Evolutionary conservation across 2,329 filamentous ascomycete genomes (phyloP), one percentile per base, ranked within the genome.

Genomic region (Aureobasidium sp.): DNA sequence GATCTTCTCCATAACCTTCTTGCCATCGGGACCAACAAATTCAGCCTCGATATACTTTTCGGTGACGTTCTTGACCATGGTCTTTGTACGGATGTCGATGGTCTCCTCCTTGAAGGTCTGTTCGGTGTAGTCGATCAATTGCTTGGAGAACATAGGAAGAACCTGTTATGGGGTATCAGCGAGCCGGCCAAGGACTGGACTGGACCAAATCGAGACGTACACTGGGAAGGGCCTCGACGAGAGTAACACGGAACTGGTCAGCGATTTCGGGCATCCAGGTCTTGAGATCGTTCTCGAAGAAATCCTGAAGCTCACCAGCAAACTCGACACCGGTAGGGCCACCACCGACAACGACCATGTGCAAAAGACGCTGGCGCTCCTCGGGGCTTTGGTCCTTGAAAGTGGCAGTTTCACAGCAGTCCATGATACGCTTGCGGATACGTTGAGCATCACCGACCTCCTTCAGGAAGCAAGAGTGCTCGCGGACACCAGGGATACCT

Each of bases 381-480:
- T 93, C 88, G 14, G 80, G 75, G 32, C 81, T 78, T 75, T 98
- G 93, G 67, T 90, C 91, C 81, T 97, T 97, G 85, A 98, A 96
- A 58, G 89, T 91, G 49, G 93, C 93, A 30, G 91, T 96, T 76
- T 98, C 93, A 63, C 95, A 90, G 70, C 93, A 98, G 76, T 98
- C 93, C 93, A 98, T 98, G 73, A 98, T 96, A 73, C 89, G 90
- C 79, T 91, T 96, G 67, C 93, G 89, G 68, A 98, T 98, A 66
- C 83, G 81, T 74, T 98, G 93, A 55, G 93, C 93, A 70, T 98
- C 94, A 60, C 80, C 83, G 67, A 98, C 95, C 75, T 98, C 94
- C 80, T 98, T 98, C 69, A 98, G 75, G 81, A 98, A 98, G 76
- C 90, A 95, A 63, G 88, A 91, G 78, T 98, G 76, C 74, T 98